Evolutionary conservation across 306 rosid genomes (phyloP).

Genomic region (Cyclanthera cordifolia): DNA sequence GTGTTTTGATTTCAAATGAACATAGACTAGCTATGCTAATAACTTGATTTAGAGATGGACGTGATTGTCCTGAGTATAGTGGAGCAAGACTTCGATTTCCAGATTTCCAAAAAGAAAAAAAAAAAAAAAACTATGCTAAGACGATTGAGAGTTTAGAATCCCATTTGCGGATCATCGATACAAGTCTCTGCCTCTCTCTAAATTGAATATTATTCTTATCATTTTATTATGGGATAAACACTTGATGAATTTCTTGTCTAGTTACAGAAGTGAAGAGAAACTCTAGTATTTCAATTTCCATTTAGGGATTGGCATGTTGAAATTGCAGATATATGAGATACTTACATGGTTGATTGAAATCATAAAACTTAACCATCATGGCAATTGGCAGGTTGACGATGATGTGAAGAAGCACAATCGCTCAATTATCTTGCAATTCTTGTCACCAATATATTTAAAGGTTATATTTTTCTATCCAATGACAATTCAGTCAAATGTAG

Average conservation of each 20-base stretch:
- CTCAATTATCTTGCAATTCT: constrained; percentile 53
- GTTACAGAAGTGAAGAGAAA: background rate
- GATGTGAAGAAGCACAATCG: constrained; percentile 43
- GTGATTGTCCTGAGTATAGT: too few species aligned
- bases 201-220: background rate
- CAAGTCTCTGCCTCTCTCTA: background rate
- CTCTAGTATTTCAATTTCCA: background rate
- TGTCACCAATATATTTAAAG: constrained; percentile 74
- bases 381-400: constrained; percentile 59
- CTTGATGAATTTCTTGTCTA: background rate
- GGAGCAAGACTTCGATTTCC: too few species aligned
- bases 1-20: background rate
- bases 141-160: background rate
- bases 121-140: too few species aligned
- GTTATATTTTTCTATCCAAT: constrained; percentile 23
- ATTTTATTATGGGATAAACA: background rate
- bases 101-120: too few species aligned
- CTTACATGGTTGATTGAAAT: background rate
- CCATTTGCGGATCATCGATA: background rate
- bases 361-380: background rate
- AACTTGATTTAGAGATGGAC: too few species aligned
- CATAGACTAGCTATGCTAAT: background rate
- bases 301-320: background rate
- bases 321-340: background rate
- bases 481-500: constrained; percentile 7